Conservation (phyloP, 345 rosid species). For the Gossypioides kirkii region DNA sequence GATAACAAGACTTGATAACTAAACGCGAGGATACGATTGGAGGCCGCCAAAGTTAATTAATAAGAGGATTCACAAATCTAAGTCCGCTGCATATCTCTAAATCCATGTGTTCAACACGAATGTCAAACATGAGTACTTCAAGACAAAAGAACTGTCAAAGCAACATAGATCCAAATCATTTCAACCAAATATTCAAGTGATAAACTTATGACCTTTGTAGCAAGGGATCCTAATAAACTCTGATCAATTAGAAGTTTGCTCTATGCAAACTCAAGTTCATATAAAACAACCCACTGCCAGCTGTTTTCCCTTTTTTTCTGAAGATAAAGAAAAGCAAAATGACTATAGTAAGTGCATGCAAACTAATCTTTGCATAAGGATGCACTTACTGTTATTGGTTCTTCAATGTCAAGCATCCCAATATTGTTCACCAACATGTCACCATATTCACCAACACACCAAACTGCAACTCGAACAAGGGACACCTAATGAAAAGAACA, state of each 20-base stretch:
- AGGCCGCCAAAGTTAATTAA: not conserved
- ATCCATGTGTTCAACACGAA: not conserved
- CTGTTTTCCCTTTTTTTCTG: not conserved
- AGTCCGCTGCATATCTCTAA: not conserved
- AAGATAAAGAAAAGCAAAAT: not conserved
- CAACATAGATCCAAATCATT: not conserved
- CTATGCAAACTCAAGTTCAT: not conserved
- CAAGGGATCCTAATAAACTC: not conserved
- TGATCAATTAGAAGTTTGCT: not conserved
- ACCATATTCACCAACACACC: constrained; percentile 99
- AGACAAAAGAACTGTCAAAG: not conserved
- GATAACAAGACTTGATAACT: too few relatives aligned
- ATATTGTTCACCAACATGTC: constrained; percentile 83
- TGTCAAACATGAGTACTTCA: not conserved
- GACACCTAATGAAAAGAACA: constrained; percentile 54
- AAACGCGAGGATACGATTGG: not conserved
- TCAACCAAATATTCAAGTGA: not conserved
- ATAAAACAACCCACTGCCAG: constrained; percentile 2
- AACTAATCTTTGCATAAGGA: constrained; percentile 14
- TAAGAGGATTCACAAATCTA: too few relatives aligned
- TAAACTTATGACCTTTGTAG: not conserved
- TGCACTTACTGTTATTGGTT: constrained; percentile 75
- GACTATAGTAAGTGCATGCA: constrained; percentile 17
- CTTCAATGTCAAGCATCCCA: constrained; percentile 84
- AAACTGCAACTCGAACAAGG: constrained; percentile 91